Percentiles rank a stretch among this genome's conserved stretches.
Evolutionary conservation across 768 basidiomycete species (phyloP).

Genomic region (Pulveroboletus frians): DNA sequence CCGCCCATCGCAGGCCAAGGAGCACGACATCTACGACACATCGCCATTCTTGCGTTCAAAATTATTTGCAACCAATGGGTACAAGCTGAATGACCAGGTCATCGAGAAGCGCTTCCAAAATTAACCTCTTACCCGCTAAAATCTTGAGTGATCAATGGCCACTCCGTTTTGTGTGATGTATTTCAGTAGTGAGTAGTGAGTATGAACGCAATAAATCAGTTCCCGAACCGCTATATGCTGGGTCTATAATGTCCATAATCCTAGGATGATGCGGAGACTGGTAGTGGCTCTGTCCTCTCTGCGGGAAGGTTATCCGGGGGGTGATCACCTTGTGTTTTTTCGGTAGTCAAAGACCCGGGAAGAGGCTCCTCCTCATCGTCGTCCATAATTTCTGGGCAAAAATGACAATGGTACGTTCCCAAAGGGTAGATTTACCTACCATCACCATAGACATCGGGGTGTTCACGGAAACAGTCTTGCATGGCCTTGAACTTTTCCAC

Average conservation of each 20-base stretch:
- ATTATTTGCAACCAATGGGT: constrained; percentile 86
- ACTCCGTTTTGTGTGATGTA: constrained; percentile 15
- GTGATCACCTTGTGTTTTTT: constrained; percentile 7
- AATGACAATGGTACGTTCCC: constrained; percentile 4
- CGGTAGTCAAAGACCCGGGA: background rate
- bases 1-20: constrained; percentile 65
- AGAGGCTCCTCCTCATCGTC: constrained; percentile 52
- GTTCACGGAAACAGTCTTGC: constrained; percentile 95
- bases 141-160: constrained; percentile 1
- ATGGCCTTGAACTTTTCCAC: constrained; percentile 96
- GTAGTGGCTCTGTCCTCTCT: constrained; percentile 7
- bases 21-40: constrained; percentile 93
- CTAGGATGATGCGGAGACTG: constrained; percentile 11
- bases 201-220: constrained; percentile 26
- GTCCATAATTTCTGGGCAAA: constrained; percentile 54
- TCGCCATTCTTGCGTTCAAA: constrained; percentile 80
- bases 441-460: constrained; percentile 94
- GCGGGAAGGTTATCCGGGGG: constrained; percentile 3
- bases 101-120: constrained; percentile 73
- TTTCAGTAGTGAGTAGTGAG: constrained; percentile 28
- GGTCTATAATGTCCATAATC: constrained; percentile 18
- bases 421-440: constrained; percentile 47
- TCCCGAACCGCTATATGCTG: constrained; percentile 11
- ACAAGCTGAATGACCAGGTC: constrained; percentile 56
- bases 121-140: constrained; percentile 13